Evolutionary conservation across 495 filamentous ascomycete genomes (phyloP).

Genomic region (Aspergillus saccharolyticus): DNA sequence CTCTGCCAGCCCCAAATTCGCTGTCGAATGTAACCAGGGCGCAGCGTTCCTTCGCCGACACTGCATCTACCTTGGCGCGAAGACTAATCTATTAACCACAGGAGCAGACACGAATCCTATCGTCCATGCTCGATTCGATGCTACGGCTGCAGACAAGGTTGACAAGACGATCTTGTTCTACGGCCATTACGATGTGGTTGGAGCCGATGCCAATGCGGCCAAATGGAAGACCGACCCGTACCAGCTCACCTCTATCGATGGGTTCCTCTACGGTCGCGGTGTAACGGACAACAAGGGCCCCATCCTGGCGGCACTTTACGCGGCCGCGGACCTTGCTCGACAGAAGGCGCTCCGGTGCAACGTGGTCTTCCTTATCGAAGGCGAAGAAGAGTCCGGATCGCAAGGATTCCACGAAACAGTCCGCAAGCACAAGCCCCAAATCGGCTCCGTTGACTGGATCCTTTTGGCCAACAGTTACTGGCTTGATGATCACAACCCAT

Average conservation of each 20-base stretch:
- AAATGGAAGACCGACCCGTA: slow-evolving; percentile 89
- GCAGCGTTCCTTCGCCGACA: slow-evolving; percentile 83
- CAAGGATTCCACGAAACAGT: slow-evolving; percentile 82
- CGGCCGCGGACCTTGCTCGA: slow-evolving; percentile 78
- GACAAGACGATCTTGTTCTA: slow-evolving; percentile 93
- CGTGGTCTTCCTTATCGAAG: slow-evolving; percentile 90
- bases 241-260: slow-evolving; percentile 75
- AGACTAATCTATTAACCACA: slow-evolving; percentile 77
- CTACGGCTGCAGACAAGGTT: slow-evolving; percentile 48
- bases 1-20: slow-evolving; percentile 75
- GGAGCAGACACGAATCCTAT: slow-evolving; percentile 76
- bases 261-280: slow-evolving; percentile 94
- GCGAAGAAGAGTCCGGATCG: slow-evolving; percentile 93
- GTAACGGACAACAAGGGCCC: slow-evolving; percentile 97
- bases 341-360: slow-evolving; percentile 75
- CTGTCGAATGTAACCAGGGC: slow-evolving; percentile 85
- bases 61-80: slow-evolving; percentile 85
- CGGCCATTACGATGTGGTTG: slow-evolving; percentile 98
- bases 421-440: slow-evolving; percentile 68
- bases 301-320: slow-evolving; percentile 86
- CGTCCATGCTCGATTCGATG: slow-evolving; percentile 81
- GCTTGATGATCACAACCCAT: slow-evolving; percentile 92
- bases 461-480: slow-evolving; percentile 96
- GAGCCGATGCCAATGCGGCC: slow-evolving; percentile 67
- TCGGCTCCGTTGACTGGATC: slow-evolving; percentile 90